Evolutionary conservation across 2,329 filamentous ascomycete genomes (phyloP), one percentile per base, ranked within the genome.

Genomic region (Myriosclerotinia duriaeana): DNA sequence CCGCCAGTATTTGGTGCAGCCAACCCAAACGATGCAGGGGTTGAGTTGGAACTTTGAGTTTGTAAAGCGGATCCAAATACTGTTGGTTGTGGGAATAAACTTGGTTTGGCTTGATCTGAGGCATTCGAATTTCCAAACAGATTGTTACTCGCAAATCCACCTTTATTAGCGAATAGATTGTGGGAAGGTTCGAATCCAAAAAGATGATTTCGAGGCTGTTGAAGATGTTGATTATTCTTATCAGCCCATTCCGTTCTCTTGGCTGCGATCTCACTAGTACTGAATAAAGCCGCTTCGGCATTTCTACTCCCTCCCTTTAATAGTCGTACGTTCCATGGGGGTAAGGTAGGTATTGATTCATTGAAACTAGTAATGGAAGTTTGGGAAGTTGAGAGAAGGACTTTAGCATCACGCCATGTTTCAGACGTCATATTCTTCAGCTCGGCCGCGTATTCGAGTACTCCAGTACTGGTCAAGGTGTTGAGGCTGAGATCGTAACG

Each of bases 391-490:
- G 82, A 80, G 62, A 83, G 72, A 53, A 78, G 77, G 68, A 81
- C 71, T 68, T 79, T 77, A 59, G 77, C 77, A 69, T 82, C 78
- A 5, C 76, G 76, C 78, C 80, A 84, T 38, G 79, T 83, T 68
- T 85, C 83, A 0, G 80, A 79, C 3, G 80, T 82, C 17, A 75
- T 76, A 70, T 85, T 81, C 30, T 78, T 80, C 42, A 83, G 79
- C 59, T 87, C 83, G 50, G 87, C 87, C 30, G 80, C 78, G 68
- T 84, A 84, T 26, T 79, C 76, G 53, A 84, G 74, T 6, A 73
- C 60, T 3, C 76, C 77, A 5, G 69, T 73, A 12, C 71, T 69
- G 22, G 76, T 74, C 48, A 73, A 68, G 5, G 77, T 77, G 60
- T 76, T 75, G 15, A 84, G 77, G n/a, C 74, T 78, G 44, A 84